phyloP scores from a whole-genome alignment of 371 early-diverging fungal genomes.

The Mortierella sp. region DNA sequence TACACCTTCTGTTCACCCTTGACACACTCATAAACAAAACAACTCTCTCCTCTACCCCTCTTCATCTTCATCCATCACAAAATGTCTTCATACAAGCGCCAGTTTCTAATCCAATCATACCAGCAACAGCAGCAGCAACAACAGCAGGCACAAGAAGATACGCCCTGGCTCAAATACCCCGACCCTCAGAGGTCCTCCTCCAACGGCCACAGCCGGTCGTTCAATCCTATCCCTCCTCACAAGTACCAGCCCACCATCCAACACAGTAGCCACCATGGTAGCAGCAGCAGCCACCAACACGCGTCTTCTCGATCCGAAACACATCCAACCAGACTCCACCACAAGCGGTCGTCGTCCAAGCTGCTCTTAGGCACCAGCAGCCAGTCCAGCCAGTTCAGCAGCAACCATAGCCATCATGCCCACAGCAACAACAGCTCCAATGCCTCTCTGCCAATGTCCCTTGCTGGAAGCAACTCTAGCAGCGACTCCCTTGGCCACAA shows the following conservation, averaged over 20 bases:
- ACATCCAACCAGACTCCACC: slow-evolving; percentile 13
- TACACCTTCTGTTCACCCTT: not conserved
- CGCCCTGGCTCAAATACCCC: slow-evolving; percentile 45
- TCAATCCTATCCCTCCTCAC: slow-evolving; percentile 11
- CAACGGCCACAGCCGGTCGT: slow-evolving; percentile 42
- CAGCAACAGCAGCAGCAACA: slow-evolving; percentile 7
- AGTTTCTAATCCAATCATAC: slow-evolving; percentile 9
- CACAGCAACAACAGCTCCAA: slow-evolving; percentile 29
- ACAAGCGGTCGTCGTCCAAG: slow-evolving; percentile 38
- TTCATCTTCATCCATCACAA: slow-evolving; percentile 9
- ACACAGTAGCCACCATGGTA: not conserved
- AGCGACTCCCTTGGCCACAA: slow-evolving; percentile 21
- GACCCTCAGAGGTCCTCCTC: slow-evolving; percentile 36
- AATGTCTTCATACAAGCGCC: slow-evolving; percentile 22
- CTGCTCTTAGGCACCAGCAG: slow-evolving; percentile 11
- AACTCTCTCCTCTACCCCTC: not conserved
- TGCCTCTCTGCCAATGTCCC: slow-evolving; percentile 41
- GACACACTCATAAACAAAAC: not conserved
- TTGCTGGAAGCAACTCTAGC: slow-evolving; percentile 27
- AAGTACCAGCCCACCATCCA: not conserved
- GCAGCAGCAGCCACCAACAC: slow-evolving; percentile 8
- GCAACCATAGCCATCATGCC: not conserved
- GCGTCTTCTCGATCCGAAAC: slow-evolving; percentile 11
- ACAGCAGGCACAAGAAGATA: slow-evolving; percentile 20
- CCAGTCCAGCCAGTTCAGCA: not conserved